Evolutionary conservation across 1,284 basidiomycete species (phyloP).

Genomic region (Cutaneotrichosporon sp.): DNA sequence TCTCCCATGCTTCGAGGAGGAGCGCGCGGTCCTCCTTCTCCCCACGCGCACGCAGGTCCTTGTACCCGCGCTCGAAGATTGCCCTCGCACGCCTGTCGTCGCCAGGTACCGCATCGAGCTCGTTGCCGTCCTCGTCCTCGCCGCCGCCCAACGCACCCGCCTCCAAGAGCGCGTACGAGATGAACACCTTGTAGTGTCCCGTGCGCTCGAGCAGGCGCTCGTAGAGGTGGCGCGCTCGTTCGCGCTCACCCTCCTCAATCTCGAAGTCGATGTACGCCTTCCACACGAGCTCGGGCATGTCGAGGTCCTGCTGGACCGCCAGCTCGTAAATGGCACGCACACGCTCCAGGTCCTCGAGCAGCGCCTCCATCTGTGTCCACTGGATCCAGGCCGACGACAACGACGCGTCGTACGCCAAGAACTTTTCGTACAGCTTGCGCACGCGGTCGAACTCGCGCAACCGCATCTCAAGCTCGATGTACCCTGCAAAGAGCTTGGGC

Average conservation of each 20-base stretch:
- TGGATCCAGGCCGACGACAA: constrained; percentile 95
- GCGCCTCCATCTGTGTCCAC: constrained; percentile 91
- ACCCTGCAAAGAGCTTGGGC: constrained; percentile 87
- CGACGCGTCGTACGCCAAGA: constrained; percentile 78
- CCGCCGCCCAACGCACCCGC: constrained; percentile 57
- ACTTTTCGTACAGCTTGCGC: constrained; percentile 89
- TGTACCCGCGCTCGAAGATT: constrained; percentile 83
- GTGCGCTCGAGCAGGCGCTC: constrained; percentile 83
- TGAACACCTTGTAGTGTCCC: constrained; percentile 80
- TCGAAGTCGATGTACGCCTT: constrained; percentile 93
- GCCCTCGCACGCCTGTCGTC: constrained; percentile 68
- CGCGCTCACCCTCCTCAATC: constrained; percentile 78
- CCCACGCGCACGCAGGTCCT: constrained; percentile 72
- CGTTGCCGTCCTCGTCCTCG: constrained; percentile 71
- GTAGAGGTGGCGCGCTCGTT: constrained; percentile 79
- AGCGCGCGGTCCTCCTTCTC: constrained; percentile 91
- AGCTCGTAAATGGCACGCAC: constrained; percentile 95
- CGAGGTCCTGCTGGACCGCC: constrained; percentile 87
- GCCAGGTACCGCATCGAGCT: constrained; percentile 66
- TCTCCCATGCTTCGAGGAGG: constrained; percentile 88
- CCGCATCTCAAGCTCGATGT: constrained; percentile 80
- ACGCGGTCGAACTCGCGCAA: constrained; percentile 87
- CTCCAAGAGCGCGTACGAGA: constrained; percentile 56
- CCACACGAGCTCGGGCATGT: constrained; percentile 99
- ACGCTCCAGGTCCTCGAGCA: constrained; percentile 85